phyloP scores from a whole-genome alignment of 192 early-diverging fungal genomes.

The Rhizoclosmatium sp. region DNA sequence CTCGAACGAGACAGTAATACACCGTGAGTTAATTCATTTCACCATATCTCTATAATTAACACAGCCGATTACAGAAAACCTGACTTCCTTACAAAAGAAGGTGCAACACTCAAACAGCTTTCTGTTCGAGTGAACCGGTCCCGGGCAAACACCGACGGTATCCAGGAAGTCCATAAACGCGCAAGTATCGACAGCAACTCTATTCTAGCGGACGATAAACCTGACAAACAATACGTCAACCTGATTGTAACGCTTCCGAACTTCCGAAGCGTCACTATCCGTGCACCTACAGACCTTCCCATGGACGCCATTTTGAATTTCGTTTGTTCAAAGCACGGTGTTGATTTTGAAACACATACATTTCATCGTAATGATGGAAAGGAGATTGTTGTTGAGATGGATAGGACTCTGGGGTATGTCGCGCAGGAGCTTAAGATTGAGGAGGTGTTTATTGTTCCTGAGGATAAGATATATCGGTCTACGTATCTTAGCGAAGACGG shows the following conservation, averaged over 20 bases:
- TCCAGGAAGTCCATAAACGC: constrained; percentile 31
- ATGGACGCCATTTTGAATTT: constrained; percentile 54
- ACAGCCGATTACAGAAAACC: constrained; percentile 31
- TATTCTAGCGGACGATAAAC: constrained; percentile 11
- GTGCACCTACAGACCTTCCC: constrained; percentile 44
- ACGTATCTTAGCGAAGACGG: constrained; percentile 57
- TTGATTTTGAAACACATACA: constrained; percentile 53
- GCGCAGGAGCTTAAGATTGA: constrained; percentile 30
- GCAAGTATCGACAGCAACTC: not conserved
- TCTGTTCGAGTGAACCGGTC: constrained; percentile 39
- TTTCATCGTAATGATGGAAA: constrained; percentile 42
- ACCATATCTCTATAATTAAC: not conserved
- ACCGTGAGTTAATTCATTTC: not conserved
- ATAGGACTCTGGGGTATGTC: constrained; percentile 50
- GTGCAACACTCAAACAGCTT: constrained; percentile 3
- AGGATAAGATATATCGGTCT: constrained; percentile 60
- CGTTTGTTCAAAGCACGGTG: constrained; percentile 47
- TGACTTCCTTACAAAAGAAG: constrained; percentile 13
- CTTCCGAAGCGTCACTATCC: constrained; percentile 42
- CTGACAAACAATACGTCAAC: constrained; percentile 19
- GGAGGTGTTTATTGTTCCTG: constrained; percentile 55
- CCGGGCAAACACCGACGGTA: constrained; percentile 45
- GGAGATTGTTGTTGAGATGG: constrained; percentile 54
- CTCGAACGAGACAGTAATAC: not conserved
- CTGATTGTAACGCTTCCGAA: constrained; percentile 47